Evolutionary conservation across 345 rosid species (phyloP), one percentile per base, ranked within the genome.

Genomic region (Boechera stricta): DNA sequence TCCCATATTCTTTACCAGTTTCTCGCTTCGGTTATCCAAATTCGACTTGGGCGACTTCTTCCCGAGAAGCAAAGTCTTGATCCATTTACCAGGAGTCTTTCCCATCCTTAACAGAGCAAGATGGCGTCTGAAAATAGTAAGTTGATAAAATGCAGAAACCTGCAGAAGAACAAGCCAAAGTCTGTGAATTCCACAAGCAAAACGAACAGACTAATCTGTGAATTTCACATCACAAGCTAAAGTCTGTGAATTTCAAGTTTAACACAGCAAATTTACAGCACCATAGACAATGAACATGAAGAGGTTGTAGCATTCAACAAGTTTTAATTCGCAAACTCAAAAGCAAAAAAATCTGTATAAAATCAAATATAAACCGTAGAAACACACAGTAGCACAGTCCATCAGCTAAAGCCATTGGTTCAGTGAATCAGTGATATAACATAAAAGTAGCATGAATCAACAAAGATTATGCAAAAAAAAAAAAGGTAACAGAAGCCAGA

Each of bases 51-150:
- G 85, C 3, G 92, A 85, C 80, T 85, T 90, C 92, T 90, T 92
- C 72, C 96, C 87, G 9, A 80, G 86, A 49, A 91, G 75, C 67
- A 77, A 48, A 58, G 80, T 79, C 90, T 85, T 92, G 79, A 92
- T 77, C 97, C 96, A 92, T 82, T 88, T 88, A 77, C 88, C 92
- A 21, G 91, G 89, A 31, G 90, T 86, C 83, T 85, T 91, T 55
- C 93, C 95, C 97, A 91, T 88, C 53, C 61, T 71, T 21, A 16
- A 44, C 16, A 45, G 44, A 64, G 33, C 24, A 69, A 63, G 39
- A 33, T 32, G 33, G 26, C 16, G 71, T 35, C 44, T 66, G 10
- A 35, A 18, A 64, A 32, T 56, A 62, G 49, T 28, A 63, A 57
- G 72, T 73, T 69, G 8, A 51, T 68, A 39, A 70, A 44, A 47